Percentiles rank a stretch among this genome's conserved stretches.
phyloP scores from a whole-genome alignment of 768 basidiomycete species.

The Fomitopsis serialis region DNA sequence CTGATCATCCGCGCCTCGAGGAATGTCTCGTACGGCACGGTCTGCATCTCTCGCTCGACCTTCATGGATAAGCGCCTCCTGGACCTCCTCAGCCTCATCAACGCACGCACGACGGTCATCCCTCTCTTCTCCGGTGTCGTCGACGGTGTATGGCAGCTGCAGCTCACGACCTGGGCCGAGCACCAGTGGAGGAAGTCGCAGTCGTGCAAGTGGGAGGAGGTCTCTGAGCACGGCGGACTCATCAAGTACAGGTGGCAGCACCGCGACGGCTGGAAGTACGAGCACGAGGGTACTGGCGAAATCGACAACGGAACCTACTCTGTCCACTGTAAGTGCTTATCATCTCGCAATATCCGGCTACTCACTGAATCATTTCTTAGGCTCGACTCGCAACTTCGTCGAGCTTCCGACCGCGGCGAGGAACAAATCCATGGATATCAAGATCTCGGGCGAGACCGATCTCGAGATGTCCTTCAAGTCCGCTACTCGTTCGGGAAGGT shows the following conservation, averaged over 20 bases:
- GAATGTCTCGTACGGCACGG: constrained; percentile 20
- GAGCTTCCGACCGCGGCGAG: constrained; percentile 21
- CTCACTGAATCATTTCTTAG: constrained; percentile 4
- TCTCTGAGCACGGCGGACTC: constrained; percentile 9
- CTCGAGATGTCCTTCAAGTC: constrained; percentile 17
- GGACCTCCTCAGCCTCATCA: constrained; percentile 19
- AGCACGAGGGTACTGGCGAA: constrained; percentile 15
- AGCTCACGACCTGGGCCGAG: constrained; percentile 22
- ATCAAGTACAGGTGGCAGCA: constrained; percentile 24
- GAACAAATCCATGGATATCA: constrained; percentile 19
- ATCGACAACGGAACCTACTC: constrained; percentile 13
- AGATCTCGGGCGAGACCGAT: constrained; percentile 19
- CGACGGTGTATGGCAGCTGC: constrained; percentile 16
- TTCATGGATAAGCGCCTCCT: constrained; percentile 25
- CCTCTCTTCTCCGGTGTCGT: constrained; percentile 17
- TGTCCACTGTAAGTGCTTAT: constrained; percentile 14
- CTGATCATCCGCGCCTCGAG: constrained; percentile 17
- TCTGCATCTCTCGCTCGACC: constrained; percentile 17
- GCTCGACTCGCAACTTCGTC: constrained; percentile 23
- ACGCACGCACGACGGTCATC: constrained; percentile 23
- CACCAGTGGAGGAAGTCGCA: constrained; percentile 16
- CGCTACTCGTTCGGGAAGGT: constrained; percentile 13
- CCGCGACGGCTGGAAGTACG: constrained; percentile 21
- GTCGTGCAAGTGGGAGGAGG: constrained; percentile 14
- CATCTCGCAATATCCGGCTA: constrained; percentile 7